phyloP scores from a whole-genome alignment of 805 yeast genomes.

The Sungouiozyma intestinalis region DNA sequence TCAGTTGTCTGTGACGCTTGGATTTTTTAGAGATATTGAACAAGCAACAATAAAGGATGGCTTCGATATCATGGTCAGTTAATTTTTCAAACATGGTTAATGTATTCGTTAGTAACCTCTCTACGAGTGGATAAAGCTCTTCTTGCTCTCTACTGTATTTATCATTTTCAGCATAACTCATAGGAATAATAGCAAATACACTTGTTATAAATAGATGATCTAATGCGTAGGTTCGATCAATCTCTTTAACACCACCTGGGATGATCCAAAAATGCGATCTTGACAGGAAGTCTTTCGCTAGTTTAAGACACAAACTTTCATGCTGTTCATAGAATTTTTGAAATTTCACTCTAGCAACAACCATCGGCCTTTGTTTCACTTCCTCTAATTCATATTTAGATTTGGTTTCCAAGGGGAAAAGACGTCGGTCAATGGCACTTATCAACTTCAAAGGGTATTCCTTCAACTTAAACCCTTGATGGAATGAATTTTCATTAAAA shows the following conservation, averaged over 20 bases:
- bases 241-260: constrained; percentile 47
- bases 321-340: constrained; percentile 36
- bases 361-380: constrained; percentile 28
- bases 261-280: constrained; percentile 52
- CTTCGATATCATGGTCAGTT: constrained; percentile 52
- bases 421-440: constrained; percentile 29
- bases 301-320: constrained; percentile 33
- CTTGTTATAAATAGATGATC: constrained; percentile 46
- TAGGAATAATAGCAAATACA: constrained; percentile 42
- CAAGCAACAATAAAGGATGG: constrained; percentile 42
- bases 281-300: constrained; percentile 39
- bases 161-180: constrained; percentile 46
- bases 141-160: constrained; percentile 40
- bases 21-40: constrained; percentile 47
- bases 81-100: constrained; percentile 40
- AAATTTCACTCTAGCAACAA: constrained; percentile 35
- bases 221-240: constrained; percentile 36
- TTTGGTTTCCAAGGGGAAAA: constrained; percentile 28
- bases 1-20: constrained; percentile 35
- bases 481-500: not conserved
- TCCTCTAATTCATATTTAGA: constrained; percentile 22
- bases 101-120: constrained; percentile 39
- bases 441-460: constrained; percentile 32
- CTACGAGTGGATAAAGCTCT: constrained; percentile 37
- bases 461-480: constrained; percentile 13